A percentile compares a stretch with the other conserved stretches of the same genome.
These are phyloP conservation scores for Penicillium sp. DNA, from an alignment of 2,329 filamentous ascomycete genomes.

Conservation along the genomic window DNA sequence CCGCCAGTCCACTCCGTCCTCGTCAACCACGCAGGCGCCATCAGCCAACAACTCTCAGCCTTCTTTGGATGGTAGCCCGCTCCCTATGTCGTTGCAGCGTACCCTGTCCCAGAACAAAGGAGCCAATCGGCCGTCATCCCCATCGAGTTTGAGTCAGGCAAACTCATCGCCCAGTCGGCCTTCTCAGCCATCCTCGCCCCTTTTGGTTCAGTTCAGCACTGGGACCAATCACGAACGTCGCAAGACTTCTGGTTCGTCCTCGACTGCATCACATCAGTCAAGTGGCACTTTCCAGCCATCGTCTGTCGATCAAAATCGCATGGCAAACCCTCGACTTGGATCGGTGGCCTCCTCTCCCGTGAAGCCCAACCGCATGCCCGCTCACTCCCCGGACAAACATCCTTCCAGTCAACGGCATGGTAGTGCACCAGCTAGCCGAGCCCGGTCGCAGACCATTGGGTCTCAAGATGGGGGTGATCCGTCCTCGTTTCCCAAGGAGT, in stretches of 20 bases:
- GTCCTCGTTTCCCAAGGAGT: conserved; percentile 60
- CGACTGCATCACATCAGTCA: conserved; percentile 76
- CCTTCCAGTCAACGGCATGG: conserved; percentile 62
- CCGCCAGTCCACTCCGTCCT: conserved; percentile 43
- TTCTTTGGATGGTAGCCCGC: conserved; percentile 77
- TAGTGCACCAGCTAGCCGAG: conserved; percentile 63
- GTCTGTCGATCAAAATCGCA: conserved; percentile 68
- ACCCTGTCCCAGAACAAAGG: conserved; percentile 80
- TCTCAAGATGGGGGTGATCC: conserved; percentile 82
- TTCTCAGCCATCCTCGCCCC: conserved; percentile 79
- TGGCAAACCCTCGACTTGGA: conserved; percentile 51
- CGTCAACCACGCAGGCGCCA: conserved; percentile 21
- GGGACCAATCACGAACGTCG: conserved; percentile 77
- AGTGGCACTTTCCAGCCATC: conserved; percentile 66
- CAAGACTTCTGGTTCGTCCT: conserved; percentile 89
- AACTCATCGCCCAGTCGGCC: conserved; percentile 84
- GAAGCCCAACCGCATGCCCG: conserved; percentile 43
- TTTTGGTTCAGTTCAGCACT: conserved; percentile 95
- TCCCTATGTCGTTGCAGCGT: conserved; percentile 75
- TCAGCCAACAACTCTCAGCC: conserved; percentile 43
- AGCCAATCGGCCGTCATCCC: conserved; percentile 76
- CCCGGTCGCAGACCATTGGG: conserved; percentile 86
- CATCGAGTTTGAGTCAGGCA: conserved; percentile 72
- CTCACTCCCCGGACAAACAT: conserved; percentile 59
- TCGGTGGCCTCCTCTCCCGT: conserved; percentile 56